Base-by-base conservation (phyloP, 257 asterid genomes). In the Solanum medicagineum region DNA sequence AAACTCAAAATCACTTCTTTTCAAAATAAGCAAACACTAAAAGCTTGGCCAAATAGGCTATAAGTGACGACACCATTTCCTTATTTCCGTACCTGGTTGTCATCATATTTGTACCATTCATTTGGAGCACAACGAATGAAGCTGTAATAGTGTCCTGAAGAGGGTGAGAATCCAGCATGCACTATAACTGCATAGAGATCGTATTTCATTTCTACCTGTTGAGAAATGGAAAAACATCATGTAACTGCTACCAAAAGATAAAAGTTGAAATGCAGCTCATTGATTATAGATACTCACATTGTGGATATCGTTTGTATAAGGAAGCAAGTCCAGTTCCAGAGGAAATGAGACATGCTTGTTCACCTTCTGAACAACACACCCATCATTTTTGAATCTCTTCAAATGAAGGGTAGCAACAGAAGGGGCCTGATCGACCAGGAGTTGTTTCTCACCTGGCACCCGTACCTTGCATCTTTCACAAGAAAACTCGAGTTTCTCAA, bases 311-410 rank as follows among this genome's bases (percentile, higher is more conserved):
- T 81, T 87, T 32, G 65, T 90, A 90, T 89, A 95, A 86, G 94
- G 95, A 56, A 60, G 87, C 93, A 95, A 66, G 86, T 94, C 93
- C 92, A 96, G 85, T 54, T 95, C 93, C 79, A 90, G 65, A 4
- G 97, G 97, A 89, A 94, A 96, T 44, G 89, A 86, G 14, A 95
- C 93, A 84, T 87, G 92, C 57, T 92, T 95, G 85, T 94, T 97
- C 84, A 96, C 89, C 90, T 95, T 95, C 83, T 96, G 90, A 62
- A 93, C 95, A 59, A 83, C 80, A 82, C 87, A 85, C 44, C 95
- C 99, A 59, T 93, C 93, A 84, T 86, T 93, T 91, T 91, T 90
- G 85, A 96, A 96, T 87, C 99, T 94, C 93, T 96, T 96, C 88
- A 96, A 36, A 85, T 95, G 98, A 69, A 96, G 89, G 82, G 88